Conservation (phyloP, 805 yeast genomes). For the Metschnikowia henanensis region DNA sequence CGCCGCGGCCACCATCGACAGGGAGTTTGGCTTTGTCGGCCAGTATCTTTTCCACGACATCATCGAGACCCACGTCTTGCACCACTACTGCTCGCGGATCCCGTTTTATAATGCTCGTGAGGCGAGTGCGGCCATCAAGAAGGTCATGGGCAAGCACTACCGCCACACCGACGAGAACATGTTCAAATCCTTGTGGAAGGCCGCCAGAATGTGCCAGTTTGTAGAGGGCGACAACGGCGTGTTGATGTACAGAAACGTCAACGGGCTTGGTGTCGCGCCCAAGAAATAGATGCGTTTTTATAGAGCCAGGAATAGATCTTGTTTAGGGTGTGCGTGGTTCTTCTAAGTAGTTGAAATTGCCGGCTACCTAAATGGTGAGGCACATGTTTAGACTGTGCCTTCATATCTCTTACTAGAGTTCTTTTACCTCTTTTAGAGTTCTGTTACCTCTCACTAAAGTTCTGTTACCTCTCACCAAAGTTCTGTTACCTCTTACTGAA, state of each 20-base stretch:
- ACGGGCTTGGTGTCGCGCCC: slow-evolving; percentile 30
- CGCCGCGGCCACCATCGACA: slow-evolving; percentile 86
- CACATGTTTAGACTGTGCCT: too few species aligned
- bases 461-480: too few species aligned
- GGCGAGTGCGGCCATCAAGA: slow-evolving; percentile 74
- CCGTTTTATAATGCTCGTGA: slow-evolving; percentile 85
- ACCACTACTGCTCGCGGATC: slow-evolving; percentile 79
- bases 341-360: too few species aligned
- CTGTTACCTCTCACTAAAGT: too few species aligned
- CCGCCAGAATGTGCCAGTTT: slow-evolving; percentile 65
- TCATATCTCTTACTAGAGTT: too few species aligned
- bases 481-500: too few species aligned
- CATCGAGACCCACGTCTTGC: slow-evolving; percentile 87
- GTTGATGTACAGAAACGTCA: slow-evolving; percentile 63
- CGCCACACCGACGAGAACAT: slow-evolving; percentile 65
- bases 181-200: slow-evolving; percentile 66
- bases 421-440: too few species aligned
- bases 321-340: too few species aligned
- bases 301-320: too few species aligned
- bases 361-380: too few species aligned
- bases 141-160: slow-evolving; percentile 85
- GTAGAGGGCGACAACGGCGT: slow-evolving; percentile 67
- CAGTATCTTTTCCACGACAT: slow-evolving; percentile 81
- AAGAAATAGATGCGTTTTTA: slow-evolving; percentile 6
- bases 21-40: slow-evolving; percentile 82